phyloP scores from a whole-genome alignment of 148 eudicot species.

The Fagopyrum homotropicum region DNA sequence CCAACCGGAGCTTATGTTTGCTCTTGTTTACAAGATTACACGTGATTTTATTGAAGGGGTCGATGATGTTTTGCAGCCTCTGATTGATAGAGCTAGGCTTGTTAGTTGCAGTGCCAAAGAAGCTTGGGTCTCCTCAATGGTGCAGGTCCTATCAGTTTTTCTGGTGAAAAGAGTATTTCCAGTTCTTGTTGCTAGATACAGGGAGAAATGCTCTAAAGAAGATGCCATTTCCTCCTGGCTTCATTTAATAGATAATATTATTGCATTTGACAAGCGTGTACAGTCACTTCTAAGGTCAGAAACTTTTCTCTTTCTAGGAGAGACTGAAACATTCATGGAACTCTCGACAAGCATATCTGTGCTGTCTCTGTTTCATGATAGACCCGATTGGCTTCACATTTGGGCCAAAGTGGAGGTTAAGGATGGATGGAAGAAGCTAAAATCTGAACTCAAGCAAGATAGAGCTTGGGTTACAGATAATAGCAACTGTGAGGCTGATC shows the following conservation, averaged over 20 bases:
- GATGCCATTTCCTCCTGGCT: constrained; percentile 43
- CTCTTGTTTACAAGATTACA: constrained; percentile 39
- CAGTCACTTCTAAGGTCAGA: constrained; percentile 33
- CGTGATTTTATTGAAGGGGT: constrained; percentile 42
- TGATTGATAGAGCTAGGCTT: constrained; percentile 45
- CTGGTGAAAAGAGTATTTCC: constrained; percentile 32
- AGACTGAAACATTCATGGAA: constrained; percentile 18
- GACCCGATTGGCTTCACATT: constrained; percentile 41
- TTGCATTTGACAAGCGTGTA: constrained; percentile 40
- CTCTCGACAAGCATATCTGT: constrained; percentile 27
- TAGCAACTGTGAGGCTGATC: constrained; percentile 16
- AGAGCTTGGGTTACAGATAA: constrained; percentile 30
- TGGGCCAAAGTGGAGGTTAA: constrained; percentile 51
- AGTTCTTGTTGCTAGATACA: constrained; percentile 31
- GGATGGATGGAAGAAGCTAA: constrained; percentile 43
- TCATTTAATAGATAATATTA: constrained; percentile 37
- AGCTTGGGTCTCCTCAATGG: constrained; percentile 50
- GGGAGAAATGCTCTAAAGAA: constrained; percentile 20
- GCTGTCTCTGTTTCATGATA: constrained; percentile 36
- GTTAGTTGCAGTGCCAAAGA: constrained; percentile 49
- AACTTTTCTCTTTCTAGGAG: constrained; percentile 25
- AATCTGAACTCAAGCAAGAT: constrained; percentile 32
- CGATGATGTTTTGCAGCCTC: constrained; percentile 52
- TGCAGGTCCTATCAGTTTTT: constrained; percentile 32
- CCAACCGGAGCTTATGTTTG: constrained; percentile 43